Evolutionary conservation across 768 basidiomycete genomes (phyloP).

Genomic region (Tremella mesenterica): DNA sequence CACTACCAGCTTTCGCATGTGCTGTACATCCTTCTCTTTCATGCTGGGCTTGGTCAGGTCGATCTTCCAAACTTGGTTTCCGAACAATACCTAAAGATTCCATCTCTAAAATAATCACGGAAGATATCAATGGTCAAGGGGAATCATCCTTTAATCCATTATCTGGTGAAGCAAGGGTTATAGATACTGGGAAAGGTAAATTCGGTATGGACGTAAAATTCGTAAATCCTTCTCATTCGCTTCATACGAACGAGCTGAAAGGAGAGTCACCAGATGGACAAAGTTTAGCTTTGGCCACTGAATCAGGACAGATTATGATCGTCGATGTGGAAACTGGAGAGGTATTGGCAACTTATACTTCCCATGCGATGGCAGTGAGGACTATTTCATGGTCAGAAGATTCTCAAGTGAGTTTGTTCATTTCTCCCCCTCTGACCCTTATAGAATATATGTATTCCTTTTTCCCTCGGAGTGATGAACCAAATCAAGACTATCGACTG

Average conservation of each 20-base stretch:
- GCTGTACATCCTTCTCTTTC: slow-evolving; percentile 59
- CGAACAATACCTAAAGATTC: slow-evolving; percentile 12
- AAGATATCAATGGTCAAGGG: slow-evolving; percentile 6
- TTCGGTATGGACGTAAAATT: slow-evolving; percentile 44
- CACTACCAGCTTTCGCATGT: slow-evolving; percentile 64
- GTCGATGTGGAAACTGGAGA: slow-evolving; percentile 67
- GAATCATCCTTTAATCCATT: slow-evolving; percentile 9
- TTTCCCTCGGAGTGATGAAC: neutral
- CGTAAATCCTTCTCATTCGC: slow-evolving; percentile 59
- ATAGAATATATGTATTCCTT: neutral
- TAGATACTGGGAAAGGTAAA: slow-evolving; percentile 43
- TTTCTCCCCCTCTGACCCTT: neutral
- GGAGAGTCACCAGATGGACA: slow-evolving; percentile 77
- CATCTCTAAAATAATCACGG: slow-evolving; percentile 1
- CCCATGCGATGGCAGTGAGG: slow-evolving; percentile 83
- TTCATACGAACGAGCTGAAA: slow-evolving; percentile 17
- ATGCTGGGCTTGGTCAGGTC: slow-evolving; percentile 39
- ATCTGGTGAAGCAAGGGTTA: slow-evolving; percentile 29
- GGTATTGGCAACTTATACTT: slow-evolving; percentile 63
- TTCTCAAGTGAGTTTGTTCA: slow-evolving; percentile 55
- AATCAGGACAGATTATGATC: slow-evolving; percentile 78
- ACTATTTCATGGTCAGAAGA: slow-evolving; percentile 83
- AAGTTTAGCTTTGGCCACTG: slow-evolving; percentile 69
- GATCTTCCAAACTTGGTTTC: slow-evolving; percentile 35
- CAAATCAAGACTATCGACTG: neutral